These are phyloP conservation scores for Aspergillus egyptiacus DNA, from an alignment of 495 filamentous ascomycete species.

Conservation along the genomic window DNA sequence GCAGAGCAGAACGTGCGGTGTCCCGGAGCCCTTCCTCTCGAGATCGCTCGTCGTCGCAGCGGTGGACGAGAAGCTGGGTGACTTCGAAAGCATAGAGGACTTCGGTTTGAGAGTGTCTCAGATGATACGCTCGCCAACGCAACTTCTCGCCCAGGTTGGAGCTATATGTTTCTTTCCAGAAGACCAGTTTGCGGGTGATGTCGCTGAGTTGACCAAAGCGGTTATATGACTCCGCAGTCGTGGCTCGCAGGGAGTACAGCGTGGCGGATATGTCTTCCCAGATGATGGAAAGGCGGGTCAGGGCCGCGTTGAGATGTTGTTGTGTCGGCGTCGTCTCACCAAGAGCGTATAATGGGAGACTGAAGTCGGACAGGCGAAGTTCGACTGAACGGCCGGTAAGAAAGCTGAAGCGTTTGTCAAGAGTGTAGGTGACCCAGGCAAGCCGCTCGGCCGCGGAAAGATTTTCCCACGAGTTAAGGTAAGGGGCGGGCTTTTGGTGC, in stretches of 20 bases:
- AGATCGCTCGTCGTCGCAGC: background rate
- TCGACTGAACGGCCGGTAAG: background rate
- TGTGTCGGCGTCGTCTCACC: background rate
- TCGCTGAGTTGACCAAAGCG: background rate
- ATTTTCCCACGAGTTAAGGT: background rate
- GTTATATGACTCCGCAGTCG: background rate
- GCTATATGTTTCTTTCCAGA: background rate
- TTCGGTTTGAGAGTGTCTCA: background rate
- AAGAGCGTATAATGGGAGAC: background rate
- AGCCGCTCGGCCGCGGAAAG: background rate
- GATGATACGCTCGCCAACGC: background rate
- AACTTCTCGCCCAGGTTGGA: background rate
- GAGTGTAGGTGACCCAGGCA: background rate
- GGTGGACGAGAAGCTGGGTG: background rate
- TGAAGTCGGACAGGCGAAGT: background rate
- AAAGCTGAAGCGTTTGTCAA: conserved; percentile 1
- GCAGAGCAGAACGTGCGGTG: background rate
- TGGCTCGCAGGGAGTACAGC: background rate
- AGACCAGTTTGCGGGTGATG: background rate
- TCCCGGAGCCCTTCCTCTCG: background rate
- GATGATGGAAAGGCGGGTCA: background rate
- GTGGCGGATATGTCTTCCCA: conserved; percentile 5
- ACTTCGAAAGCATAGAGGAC: background rate
- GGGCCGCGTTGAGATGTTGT: background rate
- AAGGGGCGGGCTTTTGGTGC: background rate